Evolutionary conservation across 805 yeast species (phyloP).

Genomic region (Kurtzmaniella fragi): DNA sequence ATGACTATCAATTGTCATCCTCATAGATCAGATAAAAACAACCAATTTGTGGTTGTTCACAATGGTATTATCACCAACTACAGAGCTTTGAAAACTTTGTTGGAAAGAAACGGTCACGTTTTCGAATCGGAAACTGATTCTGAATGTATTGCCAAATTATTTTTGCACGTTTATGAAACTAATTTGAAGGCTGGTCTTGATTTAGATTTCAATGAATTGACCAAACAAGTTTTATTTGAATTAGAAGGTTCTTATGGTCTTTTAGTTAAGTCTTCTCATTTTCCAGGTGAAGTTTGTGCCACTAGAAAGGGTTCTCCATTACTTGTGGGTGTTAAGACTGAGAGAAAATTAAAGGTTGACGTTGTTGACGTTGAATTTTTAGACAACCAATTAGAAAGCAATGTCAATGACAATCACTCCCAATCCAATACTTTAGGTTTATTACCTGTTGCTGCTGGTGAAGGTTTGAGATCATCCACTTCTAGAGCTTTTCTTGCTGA

Average conservation of each 20-base stretch:
- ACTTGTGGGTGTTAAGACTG: slow-evolving; percentile 95
- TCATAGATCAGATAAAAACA: slow-evolving; percentile 77
- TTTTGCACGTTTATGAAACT: slow-evolving; percentile 84
- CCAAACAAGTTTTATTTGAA: slow-evolving; percentile 87
- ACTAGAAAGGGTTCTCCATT: slow-evolving; percentile 98
- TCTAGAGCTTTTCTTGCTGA: slow-evolving; percentile 96
- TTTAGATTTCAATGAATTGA: slow-evolving; percentile 84
- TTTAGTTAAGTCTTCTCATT: slow-evolving; percentile 84
- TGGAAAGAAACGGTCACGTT: slow-evolving; percentile 69
- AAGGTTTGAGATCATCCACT: slow-evolving; percentile 76
- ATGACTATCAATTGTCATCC: slow-evolving; percentile 88
- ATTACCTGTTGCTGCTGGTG: slow-evolving; percentile 51
- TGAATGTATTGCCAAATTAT: slow-evolving; percentile 94
- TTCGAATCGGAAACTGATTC: slow-evolving; percentile 96
- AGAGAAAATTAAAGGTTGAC: slow-evolving; percentile 91
- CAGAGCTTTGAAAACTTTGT: slow-evolving; percentile 81
- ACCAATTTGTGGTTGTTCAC: slow-evolving; percentile 90
- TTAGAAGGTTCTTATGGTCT: slow-evolving; percentile 97
- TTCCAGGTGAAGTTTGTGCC: slow-evolving; percentile 93
- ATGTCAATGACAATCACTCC: slow-evolving; percentile 7
- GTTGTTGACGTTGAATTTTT: slow-evolving; percentile 98
- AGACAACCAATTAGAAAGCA: slow-evolving; percentile 38
- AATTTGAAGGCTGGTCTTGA: slow-evolving; percentile 67
- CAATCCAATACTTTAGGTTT: slow-evolving; percentile 26
- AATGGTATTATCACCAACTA: slow-evolving; percentile 98